phyloP scores from a whole-genome alignment of 2,329 filamentous ascomycete species.

The Venturia asperata region DNA sequence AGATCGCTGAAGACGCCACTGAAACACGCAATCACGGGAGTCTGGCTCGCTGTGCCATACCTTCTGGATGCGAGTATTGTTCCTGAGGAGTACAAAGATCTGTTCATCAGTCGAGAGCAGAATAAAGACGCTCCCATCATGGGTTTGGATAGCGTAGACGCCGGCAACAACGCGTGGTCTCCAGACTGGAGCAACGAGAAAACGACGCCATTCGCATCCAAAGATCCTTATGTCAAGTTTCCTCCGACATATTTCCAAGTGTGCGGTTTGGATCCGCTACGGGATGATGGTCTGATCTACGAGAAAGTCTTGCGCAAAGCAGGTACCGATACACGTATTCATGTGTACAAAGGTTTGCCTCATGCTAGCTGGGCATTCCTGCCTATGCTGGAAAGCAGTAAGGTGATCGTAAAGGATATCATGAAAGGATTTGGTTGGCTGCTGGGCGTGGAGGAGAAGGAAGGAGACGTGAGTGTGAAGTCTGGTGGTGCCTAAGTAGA shows the following conservation, averaged over 20 bases:
- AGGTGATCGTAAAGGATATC: background rate
- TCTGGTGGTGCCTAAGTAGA: background rate
- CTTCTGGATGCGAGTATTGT: constrained; percentile 4
- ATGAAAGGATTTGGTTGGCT: constrained; percentile 6
- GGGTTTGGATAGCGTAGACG: background rate
- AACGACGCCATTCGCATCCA: background rate
- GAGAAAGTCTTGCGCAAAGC: constrained; percentile 21
- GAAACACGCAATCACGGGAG: constrained; percentile 16
- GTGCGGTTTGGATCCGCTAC: constrained; percentile 20
- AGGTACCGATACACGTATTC: background rate
- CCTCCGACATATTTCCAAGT: constrained; percentile 21
- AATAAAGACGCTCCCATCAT: constrained; percentile 13
- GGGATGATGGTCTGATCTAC: constrained; percentile 20
- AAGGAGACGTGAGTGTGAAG: background rate
- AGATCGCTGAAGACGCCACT: constrained; percentile 13
- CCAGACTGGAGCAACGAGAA: background rate
- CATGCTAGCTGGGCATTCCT: constrained; percentile 8
- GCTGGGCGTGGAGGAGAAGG: background rate
- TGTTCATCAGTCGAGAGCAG: constrained; percentile 9
- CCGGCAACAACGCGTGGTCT: background rate
- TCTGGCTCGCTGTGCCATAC: constrained; percentile 10
- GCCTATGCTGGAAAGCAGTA: background rate
- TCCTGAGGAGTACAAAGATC: constrained; percentile 7
- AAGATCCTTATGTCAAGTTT: constrained; percentile 9
- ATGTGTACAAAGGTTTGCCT: background rate